Base-by-base conservation (phyloP, 345 rosid genomes). In the Gynandropsis gynandra region DNA sequence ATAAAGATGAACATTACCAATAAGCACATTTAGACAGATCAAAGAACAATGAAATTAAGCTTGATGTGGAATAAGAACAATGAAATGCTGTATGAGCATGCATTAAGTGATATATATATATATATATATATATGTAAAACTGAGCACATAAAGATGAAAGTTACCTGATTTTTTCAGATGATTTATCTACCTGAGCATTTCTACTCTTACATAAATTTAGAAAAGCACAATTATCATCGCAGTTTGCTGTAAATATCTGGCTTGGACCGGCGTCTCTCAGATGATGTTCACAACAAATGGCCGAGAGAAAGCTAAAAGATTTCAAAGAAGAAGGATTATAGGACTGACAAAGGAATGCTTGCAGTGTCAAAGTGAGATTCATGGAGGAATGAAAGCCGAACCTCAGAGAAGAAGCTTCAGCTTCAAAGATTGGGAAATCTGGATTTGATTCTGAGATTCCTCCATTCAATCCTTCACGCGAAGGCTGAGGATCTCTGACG, bases 361-460 rank as follows among this genome's bases (percentile, higher is more conserved):
- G 20, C 24, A 24, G 5, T 24, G 29, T 24, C 29, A 5, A 24
- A 24, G 5, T 24, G 5, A 40, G 24, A 19, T 45, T 10, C 38
- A 33, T n/a, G 47, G 19, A 59, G 61, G 41, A 10, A 31, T 13
- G n/a, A 46, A 35, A 47, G 42, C 36, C 50, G 27, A 8, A 66
- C 71, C 47, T 54, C 29, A 29, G 35, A 54, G 65, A 47, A 66
- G 42, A 35, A 47, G 65, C 47, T 42, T 60, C 71, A 54, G 61
- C 50, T 66, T 59, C 71, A 41, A 8, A 19, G 11, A 54, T 47
- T 47, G 61, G 8, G 8, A 61, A 59, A 0, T 59, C 65, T 41
- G 40, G 10, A 53, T 38, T 59, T 39, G 61, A 41, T 54, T 47
- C 71, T 13, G 61, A 66, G 34, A 32, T 34, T 10, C 48, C 65